Percentiles rank a stretch among this genome's conserved stretches.
Conservation (phyloP, 2,329 filamentous ascomycete species). For the Aspergillus felis region DNA sequence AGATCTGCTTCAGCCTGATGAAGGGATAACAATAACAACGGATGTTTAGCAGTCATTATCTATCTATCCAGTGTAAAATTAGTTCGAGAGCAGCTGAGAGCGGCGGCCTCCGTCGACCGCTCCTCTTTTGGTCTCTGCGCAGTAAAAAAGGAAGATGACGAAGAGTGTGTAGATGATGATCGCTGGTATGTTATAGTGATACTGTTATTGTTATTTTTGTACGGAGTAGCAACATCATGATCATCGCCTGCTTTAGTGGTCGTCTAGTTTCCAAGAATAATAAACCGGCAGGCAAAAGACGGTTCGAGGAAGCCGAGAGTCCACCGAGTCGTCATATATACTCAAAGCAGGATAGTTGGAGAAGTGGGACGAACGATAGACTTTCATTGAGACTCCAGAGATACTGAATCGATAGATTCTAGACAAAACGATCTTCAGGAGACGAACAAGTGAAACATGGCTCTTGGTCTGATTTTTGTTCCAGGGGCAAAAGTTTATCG, state of each 20-base stretch:
- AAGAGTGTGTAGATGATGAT: background rate
- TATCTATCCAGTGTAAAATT: too few relatives aligned
- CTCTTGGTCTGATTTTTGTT: background rate
- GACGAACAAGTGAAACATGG: background rate
- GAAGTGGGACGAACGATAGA: background rate
- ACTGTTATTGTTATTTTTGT: background rate
- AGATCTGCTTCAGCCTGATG: background rate
- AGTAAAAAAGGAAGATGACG: too few relatives aligned
- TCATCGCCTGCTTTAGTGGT: background rate
- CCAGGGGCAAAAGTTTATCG: background rate
- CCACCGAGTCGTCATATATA: background rate
- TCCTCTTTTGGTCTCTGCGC: too few relatives aligned
- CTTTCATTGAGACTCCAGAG: too few relatives aligned
- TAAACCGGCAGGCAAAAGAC: background rate
- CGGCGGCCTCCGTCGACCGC: too few relatives aligned
- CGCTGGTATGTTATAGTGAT: background rate
- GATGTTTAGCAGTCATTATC: background rate
- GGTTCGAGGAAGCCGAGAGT: background rate
- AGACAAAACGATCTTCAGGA: conserved; percentile 9
- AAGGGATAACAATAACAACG: background rate
- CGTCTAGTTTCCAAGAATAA: background rate
- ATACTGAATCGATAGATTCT: background rate
- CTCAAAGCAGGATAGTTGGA: background rate
- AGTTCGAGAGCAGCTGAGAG: too few relatives aligned
- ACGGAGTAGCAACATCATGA: background rate